Evolutionary conservation across 768 basidiomycete genomes (phyloP), one percentile per base, ranked within the genome.

Genomic region (Naganishia friedmannii): DNA sequence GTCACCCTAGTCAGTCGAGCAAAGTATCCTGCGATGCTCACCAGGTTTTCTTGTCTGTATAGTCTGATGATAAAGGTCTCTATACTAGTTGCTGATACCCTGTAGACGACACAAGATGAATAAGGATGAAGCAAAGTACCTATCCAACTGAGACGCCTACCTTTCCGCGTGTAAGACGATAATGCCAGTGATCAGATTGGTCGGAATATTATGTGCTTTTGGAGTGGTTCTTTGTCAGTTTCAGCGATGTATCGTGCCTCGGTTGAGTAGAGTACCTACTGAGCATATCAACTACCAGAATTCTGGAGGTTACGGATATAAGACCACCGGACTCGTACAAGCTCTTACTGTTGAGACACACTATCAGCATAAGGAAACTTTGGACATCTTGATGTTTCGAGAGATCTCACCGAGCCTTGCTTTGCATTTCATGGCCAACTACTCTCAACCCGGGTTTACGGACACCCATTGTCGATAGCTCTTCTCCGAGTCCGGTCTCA

Each of bases 1-100:
- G 1, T 57, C 6, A 46, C 54, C 21, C 12, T 19, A 60, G 8
- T 19, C 34, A 26, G 23, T 57, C 31, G n/a, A 17, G 53, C 2
- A 19, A 39, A 42, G 60, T 28, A 32, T 31, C 0, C 28, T 23
- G 12, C 17, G 19, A 31, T 3, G 66, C 80, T 58, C 10, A 83
- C 83, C 71, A 82, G 87, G 83, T 97, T 99, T 82, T 89, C 88
- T 80, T 96, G 89, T 51, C 95, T 87, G 78, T 89, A 97, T 2
- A 96, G 83, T 2, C 94, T 87, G 58, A 93, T 89, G 45, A 97
- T 91, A 82, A 98, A 99, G 0, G 93, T 92, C 78, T 97, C 95
- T 56, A 89, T 83, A 29, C 88, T 90, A 0, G 92, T 85, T 1
- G 91, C 86, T 0, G 90, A 91, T 13, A 95, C 90, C 78, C 94